Evolutionary conservation across 306 rosid species (phyloP).

Genomic region (Prunus padus): DNA sequence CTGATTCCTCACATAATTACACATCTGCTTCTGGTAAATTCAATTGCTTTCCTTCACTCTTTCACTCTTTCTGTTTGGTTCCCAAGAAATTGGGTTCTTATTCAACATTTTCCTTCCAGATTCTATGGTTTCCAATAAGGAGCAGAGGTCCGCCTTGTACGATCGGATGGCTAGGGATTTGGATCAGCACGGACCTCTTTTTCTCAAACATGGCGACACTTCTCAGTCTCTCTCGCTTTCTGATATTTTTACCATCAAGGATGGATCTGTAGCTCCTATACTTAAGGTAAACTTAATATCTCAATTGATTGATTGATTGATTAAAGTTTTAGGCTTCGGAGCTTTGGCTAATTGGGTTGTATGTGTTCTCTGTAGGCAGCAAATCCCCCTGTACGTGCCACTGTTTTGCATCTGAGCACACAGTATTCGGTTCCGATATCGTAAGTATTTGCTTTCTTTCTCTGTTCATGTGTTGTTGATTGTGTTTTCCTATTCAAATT

Average conservation of each 20-base stretch:
- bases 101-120: slow-evolving; percentile 32
- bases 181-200: slow-evolving; percentile 74
- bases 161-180: slow-evolving; percentile 77
- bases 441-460: slow-evolving; percentile 41
- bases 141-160: slow-evolving; percentile 65
- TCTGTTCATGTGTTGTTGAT: background rate
- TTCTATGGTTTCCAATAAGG: slow-evolving; percentile 36
- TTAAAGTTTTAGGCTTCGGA: background rate
- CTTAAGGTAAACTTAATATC: slow-evolving; percentile 49
- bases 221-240: slow-evolving; percentile 92
- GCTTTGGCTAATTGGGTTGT: background rate
- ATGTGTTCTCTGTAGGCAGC: slow-evolving; percentile 56
- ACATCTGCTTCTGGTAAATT: slow-evolving; percentile 19
- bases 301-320: background rate
- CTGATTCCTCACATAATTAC: slow-evolving; percentile 12
- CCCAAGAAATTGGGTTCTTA: background rate
- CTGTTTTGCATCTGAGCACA: slow-evolving; percentile 68
- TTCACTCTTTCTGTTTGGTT: background rate
- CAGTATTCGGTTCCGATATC: slow-evolving; percentile 66
- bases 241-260: slow-evolving; percentile 67
- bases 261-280: slow-evolving; percentile 73
- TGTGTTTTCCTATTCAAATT: background rate
- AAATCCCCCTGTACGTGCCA: slow-evolving; percentile 92
- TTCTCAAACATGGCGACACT: slow-evolving; percentile 76
- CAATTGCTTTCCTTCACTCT: background rate